A percentile compares a stretch with the other conserved stretches of the same genome.
These are phyloP conservation scores for Ceratocystis cubensis DNA, from an alignment of 2,329 filamentous ascomycete species.

Conservation along the genomic window DNA sequence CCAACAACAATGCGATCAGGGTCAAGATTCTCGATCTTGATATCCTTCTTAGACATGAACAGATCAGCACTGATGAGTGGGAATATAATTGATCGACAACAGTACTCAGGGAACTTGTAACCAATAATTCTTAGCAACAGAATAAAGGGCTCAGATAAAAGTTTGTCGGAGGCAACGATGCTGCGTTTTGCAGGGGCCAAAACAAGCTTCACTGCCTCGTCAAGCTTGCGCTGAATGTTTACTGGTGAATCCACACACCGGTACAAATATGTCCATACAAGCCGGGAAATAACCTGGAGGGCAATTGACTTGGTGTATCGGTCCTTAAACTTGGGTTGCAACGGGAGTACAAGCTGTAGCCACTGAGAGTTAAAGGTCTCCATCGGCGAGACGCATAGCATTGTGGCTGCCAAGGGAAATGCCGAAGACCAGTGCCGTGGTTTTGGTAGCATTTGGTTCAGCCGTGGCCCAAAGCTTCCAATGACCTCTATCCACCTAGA, in stretches of 20 bases:
- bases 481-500: slow-evolving; percentile 82
- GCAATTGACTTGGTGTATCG: slow-evolving; percentile 64
- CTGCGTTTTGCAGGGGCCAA: slow-evolving; percentile 69
- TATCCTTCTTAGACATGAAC: slow-evolving; percentile 62
- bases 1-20: slow-evolving; percentile 96
- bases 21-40: slow-evolving; percentile 83
- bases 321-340: slow-evolving; percentile 77
- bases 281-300: slow-evolving; percentile 75
- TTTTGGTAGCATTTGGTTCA: slow-evolving; percentile 78
- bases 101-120: slow-evolving; percentile 85
- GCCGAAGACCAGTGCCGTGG: slow-evolving; percentile 83
- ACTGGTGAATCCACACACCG: slow-evolving; percentile 61
- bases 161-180: slow-evolving; percentile 67
- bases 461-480: slow-evolving; percentile 60
- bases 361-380: slow-evolving; percentile 79
- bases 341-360: slow-evolving; percentile 64
- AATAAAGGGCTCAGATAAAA: slow-evolving; percentile 80
- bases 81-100: slow-evolving; percentile 86
- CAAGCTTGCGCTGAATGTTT: slow-evolving; percentile 62
- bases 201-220: slow-evolving; percentile 77
- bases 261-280: slow-evolving; percentile 92
- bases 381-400: slow-evolving; percentile 76
- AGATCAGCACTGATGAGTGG: slow-evolving; percentile 85
- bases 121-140: slow-evolving; percentile 91
- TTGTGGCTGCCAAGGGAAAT: slow-evolving; percentile 74